Conservation (phyloP, 1,284 basidiomycete species). For the Takashimella koratensis region DNA sequence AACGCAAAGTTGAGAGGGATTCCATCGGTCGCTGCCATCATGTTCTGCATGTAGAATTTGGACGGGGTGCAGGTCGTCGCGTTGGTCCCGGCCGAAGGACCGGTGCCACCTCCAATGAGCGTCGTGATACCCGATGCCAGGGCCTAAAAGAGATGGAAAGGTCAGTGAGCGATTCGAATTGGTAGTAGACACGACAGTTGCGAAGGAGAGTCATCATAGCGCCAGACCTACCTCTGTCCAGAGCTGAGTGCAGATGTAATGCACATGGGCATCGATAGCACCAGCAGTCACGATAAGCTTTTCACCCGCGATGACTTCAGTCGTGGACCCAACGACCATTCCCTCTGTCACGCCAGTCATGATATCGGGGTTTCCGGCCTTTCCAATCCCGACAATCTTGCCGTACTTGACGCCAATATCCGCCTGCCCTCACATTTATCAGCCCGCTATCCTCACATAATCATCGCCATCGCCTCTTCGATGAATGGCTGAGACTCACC, state of each 20-base stretch:
- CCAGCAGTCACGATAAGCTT: slow-evolving; percentile 92
- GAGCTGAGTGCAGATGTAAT: slow-evolving; percentile 94
- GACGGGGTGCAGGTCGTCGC: slow-evolving; percentile 95
- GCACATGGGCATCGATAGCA: slow-evolving; percentile 85
- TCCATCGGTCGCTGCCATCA: slow-evolving; percentile 83
- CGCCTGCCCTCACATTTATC: slow-evolving; percentile 62
- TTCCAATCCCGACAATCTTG: slow-evolving; percentile 81
- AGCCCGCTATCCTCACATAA: background rate
- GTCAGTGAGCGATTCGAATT: background rate
- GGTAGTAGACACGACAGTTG: background rate
- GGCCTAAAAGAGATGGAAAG: slow-evolving; percentile 37
- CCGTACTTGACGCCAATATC: slow-evolving; percentile 92
- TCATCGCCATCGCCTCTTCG: too few relatives aligned
- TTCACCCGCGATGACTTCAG: slow-evolving; percentile 93
- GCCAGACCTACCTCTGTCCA: slow-evolving; percentile 59
- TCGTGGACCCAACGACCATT: slow-evolving; percentile 79
- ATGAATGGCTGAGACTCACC: too few relatives aligned
- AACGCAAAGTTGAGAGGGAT: slow-evolving; percentile 90
- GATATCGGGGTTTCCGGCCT: slow-evolving; percentile 93
- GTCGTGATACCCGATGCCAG: slow-evolving; percentile 67
- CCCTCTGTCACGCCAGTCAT: slow-evolving; percentile 75
- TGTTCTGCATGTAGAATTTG: slow-evolving; percentile 78
- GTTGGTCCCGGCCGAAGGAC: slow-evolving; percentile 82
- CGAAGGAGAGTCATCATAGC: background rate
- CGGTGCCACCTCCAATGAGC: slow-evolving; percentile 88